Conservation (phyloP, 768 basidiomycete genomes). For the Mycena rebaudengoi region DNA sequence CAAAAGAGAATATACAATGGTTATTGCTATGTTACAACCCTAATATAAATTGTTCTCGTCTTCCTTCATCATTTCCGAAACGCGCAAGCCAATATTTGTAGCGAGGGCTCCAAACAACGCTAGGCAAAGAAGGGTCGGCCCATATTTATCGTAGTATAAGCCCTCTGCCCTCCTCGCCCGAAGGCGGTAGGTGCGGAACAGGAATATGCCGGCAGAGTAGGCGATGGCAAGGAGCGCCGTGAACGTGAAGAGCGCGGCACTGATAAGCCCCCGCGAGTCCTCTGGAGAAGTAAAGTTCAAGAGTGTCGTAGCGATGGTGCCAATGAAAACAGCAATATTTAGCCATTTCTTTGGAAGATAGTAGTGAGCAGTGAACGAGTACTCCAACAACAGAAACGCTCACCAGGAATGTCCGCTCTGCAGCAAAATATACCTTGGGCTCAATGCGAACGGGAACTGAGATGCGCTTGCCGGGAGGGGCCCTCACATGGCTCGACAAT, state of each 20-base stretch:
- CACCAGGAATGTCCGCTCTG: constrained; percentile 93
- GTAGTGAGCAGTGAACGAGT: constrained; percentile 4
- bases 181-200: constrained; percentile 75
- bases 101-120: constrained; percentile 74
- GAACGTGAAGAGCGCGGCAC: constrained; percentile 88
- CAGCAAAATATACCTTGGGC: constrained; percentile 98
- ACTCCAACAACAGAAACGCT: constrained; percentile 37
- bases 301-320: constrained; percentile 88
- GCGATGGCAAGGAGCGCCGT: constrained; percentile 89
- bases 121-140: constrained; percentile 78
- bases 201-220: constrained; percentile 85
- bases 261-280: constrained; percentile 82
- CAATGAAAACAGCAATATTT: constrained; percentile 86
- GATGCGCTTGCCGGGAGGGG: constrained; percentile 88
- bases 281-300: constrained; percentile 84
- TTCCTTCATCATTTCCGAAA: constrained; percentile 59
- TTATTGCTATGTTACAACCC: no score
- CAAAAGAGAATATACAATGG: no score
- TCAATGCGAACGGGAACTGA: constrained; percentile 96
- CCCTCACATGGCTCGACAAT: constrained; percentile 38
- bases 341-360: constrained; percentile 78
- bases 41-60: no score
- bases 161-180: constrained; percentile 78
- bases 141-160: constrained; percentile 90
- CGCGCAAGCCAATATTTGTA: constrained; percentile 77